Base-by-base conservation (phyloP, 441 rosid species). In the Melastoma candidum region DNA sequence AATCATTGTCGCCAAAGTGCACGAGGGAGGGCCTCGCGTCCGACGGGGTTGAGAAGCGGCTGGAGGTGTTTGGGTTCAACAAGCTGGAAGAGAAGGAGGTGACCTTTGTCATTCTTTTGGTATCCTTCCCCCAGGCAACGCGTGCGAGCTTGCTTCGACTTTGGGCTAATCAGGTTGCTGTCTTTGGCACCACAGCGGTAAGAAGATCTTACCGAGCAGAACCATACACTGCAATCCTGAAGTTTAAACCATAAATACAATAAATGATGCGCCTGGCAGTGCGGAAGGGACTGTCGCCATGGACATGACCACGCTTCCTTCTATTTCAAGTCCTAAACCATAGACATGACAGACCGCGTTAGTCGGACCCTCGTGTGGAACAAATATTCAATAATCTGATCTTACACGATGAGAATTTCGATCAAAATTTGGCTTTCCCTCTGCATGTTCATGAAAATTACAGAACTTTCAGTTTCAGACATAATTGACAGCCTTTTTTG, bases 21-120 rank as follows among this genome's bases (percentile, higher is more conserved):
- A 78, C 79, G 1, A 66, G 63, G 64, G 64, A 74, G 53, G 87
- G 84, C 7, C 63, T 81, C 29, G 70, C 25, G 46, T 13, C 72
- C 8, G 61, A 69, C 44, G 84, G 78, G 57, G 77, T 73, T 13
- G 71, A 69, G 48, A 59, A 50, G 59, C 52, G 87, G 52, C 63
- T 78, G 63, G 68, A 66, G 51, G 56, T 78, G 60, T 81, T 81
- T 65, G 84, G 87, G 24, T 66, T 71, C 62, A 81, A 81, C 68
- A 78, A 81, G 56, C 80, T 81, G 59, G 84, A 81, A 53, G 87
- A 78, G 68, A 81, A 81, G 62, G 75, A 74, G 77, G 87, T 78
- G 47, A 17, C 26, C 7, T 36, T 36, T 36, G 41, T 17, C 22
- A 17, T 17, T 51, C 24, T 17, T 13, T 4, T 24, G 2, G 8